A percentile compares a stretch with the other conserved stretches of the same genome.
These are phyloP conservation scores for Megacollybia platyphylla DNA, from an alignment of 1,284 basidiomycete species.

Conservation along the genomic window DNA sequence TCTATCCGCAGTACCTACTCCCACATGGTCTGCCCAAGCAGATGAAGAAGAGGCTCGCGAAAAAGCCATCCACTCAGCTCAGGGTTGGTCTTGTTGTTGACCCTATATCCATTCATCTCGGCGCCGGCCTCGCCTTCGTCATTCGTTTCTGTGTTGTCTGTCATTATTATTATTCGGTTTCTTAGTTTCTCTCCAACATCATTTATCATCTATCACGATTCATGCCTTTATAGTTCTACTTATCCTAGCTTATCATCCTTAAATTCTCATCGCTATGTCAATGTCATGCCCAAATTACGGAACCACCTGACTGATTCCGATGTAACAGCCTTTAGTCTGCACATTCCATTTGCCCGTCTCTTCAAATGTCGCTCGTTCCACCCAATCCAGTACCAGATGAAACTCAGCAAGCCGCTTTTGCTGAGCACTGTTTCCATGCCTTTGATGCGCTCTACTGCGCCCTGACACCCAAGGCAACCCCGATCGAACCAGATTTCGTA, in stretches of 20 bases:
- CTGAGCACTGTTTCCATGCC: conserved; percentile 67
- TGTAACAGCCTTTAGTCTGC: not conserved
- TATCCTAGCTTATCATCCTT: conserved; percentile 7
- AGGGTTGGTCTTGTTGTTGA: conserved; percentile 55
- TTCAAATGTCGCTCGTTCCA: conserved; percentile 34
- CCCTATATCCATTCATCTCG: conserved; percentile 6
- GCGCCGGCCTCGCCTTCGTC: not conserved
- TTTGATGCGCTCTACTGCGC: conserved; percentile 71
- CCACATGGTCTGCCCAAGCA: conserved; percentile 66
- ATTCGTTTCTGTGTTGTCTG: conserved; percentile 6
- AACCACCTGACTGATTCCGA: not conserved
- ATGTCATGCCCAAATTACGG: conserved; percentile 15
- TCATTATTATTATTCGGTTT: conserved; percentile 9
- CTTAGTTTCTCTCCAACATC: conserved; percentile 6
- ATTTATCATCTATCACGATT: not conserved
- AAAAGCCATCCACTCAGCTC: conserved; percentile 38
- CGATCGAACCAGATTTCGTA: conserved; percentile 44
- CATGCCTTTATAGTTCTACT: conserved; percentile 1
- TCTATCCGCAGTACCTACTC: conserved; percentile 45
- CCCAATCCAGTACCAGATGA: conserved; percentile 23
- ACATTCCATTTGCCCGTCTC: conserved; percentile 11
- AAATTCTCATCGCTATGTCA: conserved; percentile 16
- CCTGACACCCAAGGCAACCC: conserved; percentile 35
- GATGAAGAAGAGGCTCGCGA: conserved; percentile 67
- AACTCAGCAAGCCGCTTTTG: conserved; percentile 10